These are phyloP conservation scores for Dissoconium aciculare DNA, from an alignment of 2,329 filamentous ascomycete species.

Conservation along the genomic window DNA sequence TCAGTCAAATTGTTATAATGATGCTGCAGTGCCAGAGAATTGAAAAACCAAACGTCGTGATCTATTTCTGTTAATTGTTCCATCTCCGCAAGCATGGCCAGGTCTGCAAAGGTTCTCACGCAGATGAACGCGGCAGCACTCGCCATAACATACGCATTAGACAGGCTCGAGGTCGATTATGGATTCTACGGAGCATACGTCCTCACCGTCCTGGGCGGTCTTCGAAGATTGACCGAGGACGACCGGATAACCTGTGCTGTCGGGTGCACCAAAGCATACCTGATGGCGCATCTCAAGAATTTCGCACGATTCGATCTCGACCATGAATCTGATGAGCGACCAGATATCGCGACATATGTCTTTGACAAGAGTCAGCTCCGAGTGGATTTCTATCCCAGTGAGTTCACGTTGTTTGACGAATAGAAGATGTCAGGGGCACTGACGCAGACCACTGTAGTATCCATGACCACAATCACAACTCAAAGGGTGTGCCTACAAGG, in stretches of 20 bases:
- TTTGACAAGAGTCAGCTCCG: neutral
- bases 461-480: neutral
- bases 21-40: too few species aligned
- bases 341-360: neutral
- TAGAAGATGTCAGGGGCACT: too few species aligned
- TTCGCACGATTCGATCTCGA: neutral
- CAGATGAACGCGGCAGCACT: neutral
- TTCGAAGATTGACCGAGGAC: neutral
- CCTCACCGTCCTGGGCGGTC: neutral
- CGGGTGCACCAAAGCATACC: constrained; percentile 1
- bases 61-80: too few species aligned
- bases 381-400: neutral
- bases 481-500: neutral
- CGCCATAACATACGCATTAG: neutral
- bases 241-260: neutral
- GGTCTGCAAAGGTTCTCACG: too few species aligned
- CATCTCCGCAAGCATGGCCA: too few species aligned
- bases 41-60: too few species aligned
- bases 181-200: neutral
- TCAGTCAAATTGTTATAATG: too few species aligned
- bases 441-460: too few species aligned
- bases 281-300: constrained; percentile 1
- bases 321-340: neutral
- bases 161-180: neutral
- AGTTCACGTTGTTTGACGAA: too few species aligned